phyloP scores from a whole-genome alignment of 225 moss, liverwort and hornwort genomes.

The Bryoerythrophyllum caledonicum region DNA sequence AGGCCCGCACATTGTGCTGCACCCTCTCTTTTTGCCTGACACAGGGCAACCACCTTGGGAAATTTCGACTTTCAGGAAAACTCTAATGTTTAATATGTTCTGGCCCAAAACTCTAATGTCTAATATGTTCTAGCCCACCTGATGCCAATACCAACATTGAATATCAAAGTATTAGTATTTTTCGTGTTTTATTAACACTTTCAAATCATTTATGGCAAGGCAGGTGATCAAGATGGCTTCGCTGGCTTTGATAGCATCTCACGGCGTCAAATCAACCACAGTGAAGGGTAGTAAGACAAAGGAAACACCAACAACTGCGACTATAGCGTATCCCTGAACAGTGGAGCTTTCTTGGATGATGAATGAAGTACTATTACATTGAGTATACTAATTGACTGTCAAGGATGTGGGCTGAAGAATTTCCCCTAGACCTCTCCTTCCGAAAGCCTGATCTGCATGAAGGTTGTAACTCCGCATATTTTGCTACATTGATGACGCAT shows the following conservation, averaged over 20 bases:
- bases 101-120: too few relatives aligned
- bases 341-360: not conserved
- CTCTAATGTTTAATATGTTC: too few relatives aligned
- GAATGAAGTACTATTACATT: constrained; percentile 6
- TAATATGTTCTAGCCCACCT: constrained; percentile 1
- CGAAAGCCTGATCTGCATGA: not conserved
- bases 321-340: not conserved
- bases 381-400: not conserved
- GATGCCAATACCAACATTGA: not conserved
- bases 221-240: constrained; percentile 82
- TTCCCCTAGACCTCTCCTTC: not conserved
- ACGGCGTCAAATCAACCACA: constrained; percentile 48
- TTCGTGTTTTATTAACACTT: too few relatives aligned
- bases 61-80: too few relatives aligned
- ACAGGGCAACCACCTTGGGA: too few relatives aligned
- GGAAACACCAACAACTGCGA: not conserved
- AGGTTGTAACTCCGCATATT: not conserved
- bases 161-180: too few relatives aligned
- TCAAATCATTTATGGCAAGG: not conserved
- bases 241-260: constrained; percentile 76
- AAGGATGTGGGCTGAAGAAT: not conserved
- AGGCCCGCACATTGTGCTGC: too few relatives aligned
- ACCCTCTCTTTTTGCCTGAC: too few relatives aligned
- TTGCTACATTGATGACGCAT: not conserved
- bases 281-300: too few relatives aligned